These are phyloP conservation scores for Aureobasidium leucospermi DNA, from an alignment of 2,329 filamentous ascomycete species.

Conservation along the genomic window DNA sequence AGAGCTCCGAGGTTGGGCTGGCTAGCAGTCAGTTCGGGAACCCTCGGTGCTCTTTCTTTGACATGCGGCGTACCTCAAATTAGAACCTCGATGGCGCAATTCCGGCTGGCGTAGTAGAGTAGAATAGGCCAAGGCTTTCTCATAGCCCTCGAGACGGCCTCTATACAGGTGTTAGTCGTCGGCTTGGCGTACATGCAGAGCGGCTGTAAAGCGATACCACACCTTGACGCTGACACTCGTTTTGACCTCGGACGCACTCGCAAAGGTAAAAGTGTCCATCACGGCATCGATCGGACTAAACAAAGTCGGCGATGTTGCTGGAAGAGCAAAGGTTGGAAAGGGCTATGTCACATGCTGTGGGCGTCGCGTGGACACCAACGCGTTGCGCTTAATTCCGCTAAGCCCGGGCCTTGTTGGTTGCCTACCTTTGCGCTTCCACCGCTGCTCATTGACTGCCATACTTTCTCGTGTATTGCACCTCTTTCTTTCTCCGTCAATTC, in stretches of 20 bases:
- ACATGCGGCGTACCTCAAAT: slow-evolving; percentile 53
- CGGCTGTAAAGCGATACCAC: slow-evolving; percentile 30
- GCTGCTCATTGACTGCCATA: not conserved
- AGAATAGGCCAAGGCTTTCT: slow-evolving; percentile 67
- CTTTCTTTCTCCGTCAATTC: not conserved
- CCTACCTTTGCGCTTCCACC: not conserved
- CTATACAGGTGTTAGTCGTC: slow-evolving; percentile 35
- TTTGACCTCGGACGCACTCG: slow-evolving; percentile 75
- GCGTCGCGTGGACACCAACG: not conserved
- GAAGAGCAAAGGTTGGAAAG: not conserved
- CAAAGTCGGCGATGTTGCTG: not conserved
- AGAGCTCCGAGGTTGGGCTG: slow-evolving; percentile 78
- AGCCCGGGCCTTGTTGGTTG: not conserved
- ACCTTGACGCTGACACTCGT: slow-evolving; percentile 60
- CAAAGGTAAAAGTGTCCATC: slow-evolving; percentile 97
- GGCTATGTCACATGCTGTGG: not conserved
- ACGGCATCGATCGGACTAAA: not conserved
- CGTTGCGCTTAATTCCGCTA: not conserved
- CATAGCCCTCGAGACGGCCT: slow-evolving; percentile 69
- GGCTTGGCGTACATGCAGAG: slow-evolving; percentile 19
- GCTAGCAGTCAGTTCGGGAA: not conserved
- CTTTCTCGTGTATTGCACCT: not conserved
- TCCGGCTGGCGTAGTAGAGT: slow-evolving; percentile 71
- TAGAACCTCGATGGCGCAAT: slow-evolving; percentile 80
- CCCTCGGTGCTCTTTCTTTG: slow-evolving; percentile 8